Base-by-base conservation (phyloP, 768 basidiomycete genomes). In the Hygrocybe coccinea region DNA sequence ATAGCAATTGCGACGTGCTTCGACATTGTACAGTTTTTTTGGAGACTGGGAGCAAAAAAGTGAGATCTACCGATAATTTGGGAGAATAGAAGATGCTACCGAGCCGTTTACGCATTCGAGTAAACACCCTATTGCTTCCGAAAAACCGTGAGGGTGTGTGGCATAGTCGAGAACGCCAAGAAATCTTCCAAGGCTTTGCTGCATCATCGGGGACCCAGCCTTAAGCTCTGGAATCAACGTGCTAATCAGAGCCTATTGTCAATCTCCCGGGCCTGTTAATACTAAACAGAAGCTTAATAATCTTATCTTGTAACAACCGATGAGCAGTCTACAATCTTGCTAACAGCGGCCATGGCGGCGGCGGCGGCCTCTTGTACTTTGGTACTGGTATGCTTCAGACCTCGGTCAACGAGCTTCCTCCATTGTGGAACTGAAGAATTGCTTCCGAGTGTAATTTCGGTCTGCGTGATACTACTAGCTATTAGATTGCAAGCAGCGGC, bases 351-450 rank as follows among this genome's bases (percentile, higher is more conserved):
- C 74, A 91, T 79, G 5, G 89, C 86, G 22, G 66, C 68, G 11
- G 91, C 87, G 34, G 87, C 90, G 7, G 86, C 83, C 61, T 89
- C 84, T 69, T 95, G 95, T 2, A 89, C 89, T 14, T 69, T 63
- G 1, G 66, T 62, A 44, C 72, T 80, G 57, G 84, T 76, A 65
- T 90, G 85, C 69, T 85, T 88, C 56, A 95, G 73, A 15, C 85
- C 83, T 53, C 79, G 72, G 62, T 93, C 85, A 37, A 94, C 69
- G 39, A 95, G 71, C 39, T 77, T 73, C 52, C 76, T 74, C 91
- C 91, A 95, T 56, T 77, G 69, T 3, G 83, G 79, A 14, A 80
- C 75, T 37, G 74, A 70, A 11, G 80, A 73, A 39, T 65, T 63
- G 21, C 73, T 59, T 49, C 72, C 64, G 12, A 72, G 58, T n/a